These are phyloP conservation scores for Beauveria australis DNA, from an alignment of 2,329 filamentous ascomycete genomes.

Conservation along the genomic window DNA sequence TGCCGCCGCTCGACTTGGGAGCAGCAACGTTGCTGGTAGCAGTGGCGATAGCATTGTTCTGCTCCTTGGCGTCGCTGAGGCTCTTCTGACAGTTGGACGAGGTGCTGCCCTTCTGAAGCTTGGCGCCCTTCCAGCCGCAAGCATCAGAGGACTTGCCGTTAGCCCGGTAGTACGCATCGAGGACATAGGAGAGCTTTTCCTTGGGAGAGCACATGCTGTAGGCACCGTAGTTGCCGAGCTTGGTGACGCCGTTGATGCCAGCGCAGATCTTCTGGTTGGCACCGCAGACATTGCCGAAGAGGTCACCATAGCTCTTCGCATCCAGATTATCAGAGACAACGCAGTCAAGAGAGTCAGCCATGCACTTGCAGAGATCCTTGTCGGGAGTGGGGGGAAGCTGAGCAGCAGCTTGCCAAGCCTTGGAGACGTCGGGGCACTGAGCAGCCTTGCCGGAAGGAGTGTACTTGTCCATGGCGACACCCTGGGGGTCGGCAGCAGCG, in stretches of 20 bases:
- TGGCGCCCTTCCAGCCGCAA: slow-evolving; percentile 66
- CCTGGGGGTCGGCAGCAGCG: slow-evolving; percentile 55
- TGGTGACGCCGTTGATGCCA: slow-evolving; percentile 61
- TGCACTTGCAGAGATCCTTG: slow-evolving; percentile 72
- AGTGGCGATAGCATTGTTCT: slow-evolving; percentile 38
- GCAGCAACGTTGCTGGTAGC: slow-evolving; percentile 31
- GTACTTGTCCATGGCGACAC: slow-evolving; percentile 61
- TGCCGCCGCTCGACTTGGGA: slow-evolving; percentile 21
- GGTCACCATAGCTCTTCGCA: slow-evolving; percentile 49
- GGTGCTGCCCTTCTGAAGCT: slow-evolving; percentile 39
- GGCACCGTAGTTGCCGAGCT: slow-evolving; percentile 62
- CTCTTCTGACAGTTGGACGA: slow-evolving; percentile 48
- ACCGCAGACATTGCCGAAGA: slow-evolving; percentile 72
- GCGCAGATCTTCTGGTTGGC: slow-evolving; percentile 46
- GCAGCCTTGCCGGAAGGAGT: slow-evolving; percentile 61
- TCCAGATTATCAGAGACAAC: slow-evolving; percentile 51
- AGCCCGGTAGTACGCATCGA: slow-evolving; percentile 39
- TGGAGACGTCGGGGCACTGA: slow-evolving; percentile 59
- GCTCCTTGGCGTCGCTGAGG: slow-evolving; percentile 54
- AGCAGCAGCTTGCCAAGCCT: slow-evolving; percentile 53
- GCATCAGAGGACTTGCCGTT: slow-evolving; percentile 47
- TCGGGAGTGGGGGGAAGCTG: slow-evolving; percentile 78
- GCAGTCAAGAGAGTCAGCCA: slow-evolving; percentile 68
- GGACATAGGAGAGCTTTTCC: slow-evolving; percentile 59
- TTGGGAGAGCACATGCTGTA: slow-evolving; percentile 68